phyloP scores from a whole-genome alignment of 805 yeast genomes.

The Torulaspora microellipsoides region DNA sequence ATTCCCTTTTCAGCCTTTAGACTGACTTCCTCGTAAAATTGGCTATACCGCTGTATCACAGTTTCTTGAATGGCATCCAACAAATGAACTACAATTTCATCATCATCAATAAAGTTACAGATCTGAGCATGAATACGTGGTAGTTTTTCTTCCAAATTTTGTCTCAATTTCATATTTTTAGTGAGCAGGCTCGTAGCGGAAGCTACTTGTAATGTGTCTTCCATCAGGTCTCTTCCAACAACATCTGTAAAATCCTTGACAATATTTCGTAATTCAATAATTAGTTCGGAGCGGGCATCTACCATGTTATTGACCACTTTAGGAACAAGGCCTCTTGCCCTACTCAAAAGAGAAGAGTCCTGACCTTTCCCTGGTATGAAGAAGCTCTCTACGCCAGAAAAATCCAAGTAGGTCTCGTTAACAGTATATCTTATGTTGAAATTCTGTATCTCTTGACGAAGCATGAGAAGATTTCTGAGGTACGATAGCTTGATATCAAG shows the following conservation, averaged over 20 bases:
- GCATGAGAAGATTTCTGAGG: slow-evolving; percentile 63
- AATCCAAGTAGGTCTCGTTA: slow-evolving; percentile 72
- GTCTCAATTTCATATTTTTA: slow-evolving; percentile 41
- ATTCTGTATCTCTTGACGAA: slow-evolving; percentile 63
- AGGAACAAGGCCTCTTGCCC: slow-evolving; percentile 69
- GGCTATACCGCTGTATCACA: slow-evolving; percentile 53
- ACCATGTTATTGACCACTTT: slow-evolving; percentile 75
- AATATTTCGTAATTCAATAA: slow-evolving; percentile 62
- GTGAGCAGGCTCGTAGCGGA: slow-evolving; percentile 28
- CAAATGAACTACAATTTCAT: slow-evolving; percentile 45
- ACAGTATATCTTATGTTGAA: slow-evolving; percentile 77
- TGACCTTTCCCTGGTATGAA: slow-evolving; percentile 37
- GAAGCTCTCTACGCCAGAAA: slow-evolving; percentile 65
- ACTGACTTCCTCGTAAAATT: slow-evolving; percentile 40
- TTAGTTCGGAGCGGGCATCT: slow-evolving; percentile 72
- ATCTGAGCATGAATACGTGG: slow-evolving; percentile 54
- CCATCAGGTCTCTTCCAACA: slow-evolving; percentile 46
- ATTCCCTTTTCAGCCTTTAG: slow-evolving; percentile 23
- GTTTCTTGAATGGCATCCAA: slow-evolving; percentile 65
- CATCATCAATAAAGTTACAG: slow-evolving; percentile 51
- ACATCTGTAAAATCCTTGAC: slow-evolving; percentile 66
- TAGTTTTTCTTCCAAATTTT: slow-evolving; percentile 47
- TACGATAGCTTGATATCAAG: slow-evolving; percentile 61
- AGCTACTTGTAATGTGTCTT: slow-evolving; percentile 37
- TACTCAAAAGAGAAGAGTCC: slow-evolving; percentile 36